A percentile compares a stretch with the other conserved stretches of the same genome.
phyloP scores from a whole-genome alignment of 805 yeast species.

The Metschnikowia continentalis region DNA sequence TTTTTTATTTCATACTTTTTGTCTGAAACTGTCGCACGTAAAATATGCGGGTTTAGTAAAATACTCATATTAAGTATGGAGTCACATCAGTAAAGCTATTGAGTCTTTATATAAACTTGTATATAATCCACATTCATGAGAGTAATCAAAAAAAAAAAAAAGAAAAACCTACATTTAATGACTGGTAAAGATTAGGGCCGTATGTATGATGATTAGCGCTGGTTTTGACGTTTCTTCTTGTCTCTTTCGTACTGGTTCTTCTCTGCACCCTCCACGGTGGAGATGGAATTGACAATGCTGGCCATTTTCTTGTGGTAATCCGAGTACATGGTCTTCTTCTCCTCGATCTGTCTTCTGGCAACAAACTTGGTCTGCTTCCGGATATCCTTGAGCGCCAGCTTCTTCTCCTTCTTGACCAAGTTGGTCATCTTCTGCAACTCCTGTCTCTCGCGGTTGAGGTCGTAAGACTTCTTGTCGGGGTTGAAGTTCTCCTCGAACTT shows the following conservation, averaged over 20 bases:
- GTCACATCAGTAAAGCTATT: too few species aligned
- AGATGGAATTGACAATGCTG: conserved; percentile 76
- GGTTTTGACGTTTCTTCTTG: conserved; percentile 56
- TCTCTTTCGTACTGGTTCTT: conserved; percentile 90
- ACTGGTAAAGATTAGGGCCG: too few species aligned
- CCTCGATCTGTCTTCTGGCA: conserved; percentile 78
- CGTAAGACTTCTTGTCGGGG: conserved; percentile 91
- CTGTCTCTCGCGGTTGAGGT: conserved; percentile 72
- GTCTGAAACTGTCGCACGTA: too few species aligned
- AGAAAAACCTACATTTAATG: too few species aligned
- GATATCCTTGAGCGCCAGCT: conserved; percentile 81
- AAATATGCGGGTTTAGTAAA: too few species aligned
- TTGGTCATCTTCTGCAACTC: conserved; percentile 80
- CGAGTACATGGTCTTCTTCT: conserved; percentile 67
- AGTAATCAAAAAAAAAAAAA: too few species aligned
- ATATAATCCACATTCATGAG: too few species aligned
- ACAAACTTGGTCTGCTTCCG: conserved; percentile 85
- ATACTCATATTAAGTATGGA: too few species aligned
- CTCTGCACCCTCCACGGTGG: conserved; percentile 93
- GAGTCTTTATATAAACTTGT: too few species aligned
- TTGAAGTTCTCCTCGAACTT: conserved; percentile 93
- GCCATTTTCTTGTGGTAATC: conserved; percentile 91
- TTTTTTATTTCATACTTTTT: too few species aligned
- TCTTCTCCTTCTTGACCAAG: conserved; percentile 87
- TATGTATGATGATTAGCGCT: conserved; percentile 8